Evolutionary conservation across 805 yeast genomes (phyloP).

Genomic region (Hanseniaspora opuntiae): DNA sequence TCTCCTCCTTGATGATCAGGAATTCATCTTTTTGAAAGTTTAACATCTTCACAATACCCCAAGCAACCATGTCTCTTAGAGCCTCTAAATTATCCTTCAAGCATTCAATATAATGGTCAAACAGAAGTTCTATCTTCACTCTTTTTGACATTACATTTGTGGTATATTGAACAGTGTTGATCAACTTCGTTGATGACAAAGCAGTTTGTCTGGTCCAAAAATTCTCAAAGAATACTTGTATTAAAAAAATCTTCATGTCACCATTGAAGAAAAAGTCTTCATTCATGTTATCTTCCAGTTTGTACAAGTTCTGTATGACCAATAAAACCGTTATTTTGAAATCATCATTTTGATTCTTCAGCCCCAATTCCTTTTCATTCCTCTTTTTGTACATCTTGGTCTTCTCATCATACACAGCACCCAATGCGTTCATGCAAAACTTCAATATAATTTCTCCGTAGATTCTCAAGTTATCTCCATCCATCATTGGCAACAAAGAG

Average conservation of each 20-base stretch:
- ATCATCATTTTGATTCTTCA: background rate
- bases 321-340: background rate
- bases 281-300: background rate
- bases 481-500: constrained; percentile 72
- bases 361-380: background rate
- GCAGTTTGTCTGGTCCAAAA: constrained; percentile 83
- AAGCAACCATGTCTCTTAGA: constrained; percentile 64
- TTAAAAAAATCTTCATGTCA: constrained; percentile 25
- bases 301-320: background rate
- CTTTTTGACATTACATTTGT: constrained; percentile 53
- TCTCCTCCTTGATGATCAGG: constrained; percentile 29
- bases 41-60: constrained; percentile 48
- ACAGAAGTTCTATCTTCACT: constrained; percentile 48
- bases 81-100: constrained; percentile 76
- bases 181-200: constrained; percentile 39
- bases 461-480: constrained; percentile 62
- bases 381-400: background rate
- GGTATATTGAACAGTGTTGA: constrained; percentile 54
- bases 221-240: constrained; percentile 36
- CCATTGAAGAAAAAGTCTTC: background rate
- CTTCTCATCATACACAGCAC: background rate
- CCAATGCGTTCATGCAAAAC: constrained; percentile 25
- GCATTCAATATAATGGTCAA: constrained; percentile 42
- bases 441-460: constrained; percentile 33
- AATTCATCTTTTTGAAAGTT: constrained; percentile 44